Conservation (phyloP, 2,329 filamentous ascomycete species). For the Chalaropsis ovoidea region DNA sequence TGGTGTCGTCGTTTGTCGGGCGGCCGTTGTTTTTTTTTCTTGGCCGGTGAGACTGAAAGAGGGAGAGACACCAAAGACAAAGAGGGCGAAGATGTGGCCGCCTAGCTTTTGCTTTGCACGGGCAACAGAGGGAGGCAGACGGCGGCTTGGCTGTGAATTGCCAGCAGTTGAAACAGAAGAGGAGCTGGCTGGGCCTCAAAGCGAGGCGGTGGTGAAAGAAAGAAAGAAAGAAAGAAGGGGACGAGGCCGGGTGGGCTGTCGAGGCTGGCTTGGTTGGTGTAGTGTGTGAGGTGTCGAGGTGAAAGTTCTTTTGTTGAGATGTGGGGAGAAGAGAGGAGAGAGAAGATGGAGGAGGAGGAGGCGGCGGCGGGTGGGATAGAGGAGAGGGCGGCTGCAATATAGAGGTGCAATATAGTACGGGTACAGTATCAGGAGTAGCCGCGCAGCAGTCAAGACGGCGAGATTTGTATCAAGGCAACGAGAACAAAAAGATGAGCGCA, state of each 20-base stretch:
- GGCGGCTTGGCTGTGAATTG: constrained; percentile 5
- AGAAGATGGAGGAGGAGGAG: background rate
- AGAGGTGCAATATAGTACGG: background rate
- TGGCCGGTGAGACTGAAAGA: constrained; percentile 12
- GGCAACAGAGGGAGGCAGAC: background rate
- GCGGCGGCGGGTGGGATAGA: background rate
- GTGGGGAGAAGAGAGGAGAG: background rate
- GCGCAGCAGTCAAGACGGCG: no score
- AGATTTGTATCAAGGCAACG: background rate
- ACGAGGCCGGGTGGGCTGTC: background rate
- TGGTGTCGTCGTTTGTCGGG: background rate
- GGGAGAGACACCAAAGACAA: constrained; percentile 14
- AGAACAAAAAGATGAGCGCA: background rate
- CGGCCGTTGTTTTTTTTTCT: background rate
- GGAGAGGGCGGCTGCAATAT: no score
- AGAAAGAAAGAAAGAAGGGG: background rate
- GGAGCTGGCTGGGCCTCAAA: background rate
- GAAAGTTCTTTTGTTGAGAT: constrained; percentile 9
- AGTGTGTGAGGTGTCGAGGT: background rate
- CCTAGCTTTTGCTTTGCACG: background rate
- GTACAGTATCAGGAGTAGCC: background rate
- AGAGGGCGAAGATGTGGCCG: background rate
- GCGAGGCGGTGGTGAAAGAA: background rate
- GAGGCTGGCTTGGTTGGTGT: background rate
- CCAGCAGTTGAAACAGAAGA: background rate